Evolutionary conservation across 768 basidiomycete species (phyloP).

Genomic region (Phallus indusiatus): DNA sequence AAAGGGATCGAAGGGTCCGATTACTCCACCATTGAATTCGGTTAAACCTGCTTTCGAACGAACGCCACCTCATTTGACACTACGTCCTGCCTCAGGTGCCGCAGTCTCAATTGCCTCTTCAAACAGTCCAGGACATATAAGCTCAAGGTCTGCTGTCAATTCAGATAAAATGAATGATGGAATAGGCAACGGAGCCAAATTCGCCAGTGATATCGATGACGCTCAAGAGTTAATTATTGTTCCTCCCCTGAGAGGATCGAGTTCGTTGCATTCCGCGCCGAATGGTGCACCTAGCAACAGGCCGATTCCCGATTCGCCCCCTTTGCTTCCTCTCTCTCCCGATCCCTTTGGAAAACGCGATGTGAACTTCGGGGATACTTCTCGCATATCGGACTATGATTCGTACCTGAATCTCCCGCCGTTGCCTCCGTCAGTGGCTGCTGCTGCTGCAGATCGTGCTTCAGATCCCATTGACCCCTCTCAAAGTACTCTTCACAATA

Average conservation of each 20-base stretch:
- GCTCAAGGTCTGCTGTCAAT: not conserved
- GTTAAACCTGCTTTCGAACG: not conserved
- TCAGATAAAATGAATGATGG: not conserved
- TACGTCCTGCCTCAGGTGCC: not conserved
- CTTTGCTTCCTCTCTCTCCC: conserved; percentile 73
- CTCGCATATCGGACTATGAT: conserved; percentile 25
- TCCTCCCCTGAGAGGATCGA: not conserved
- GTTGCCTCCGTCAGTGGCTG: conserved; percentile 16
- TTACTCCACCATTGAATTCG: not conserved
- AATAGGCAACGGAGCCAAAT: not conserved
- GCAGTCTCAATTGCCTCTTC: not conserved
- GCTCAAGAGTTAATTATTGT: not conserved
- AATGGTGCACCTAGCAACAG: conserved; percentile 16
- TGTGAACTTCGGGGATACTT: conserved; percentile 8
- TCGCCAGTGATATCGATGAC: not conserved
- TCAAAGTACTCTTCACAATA: conserved; percentile 11
- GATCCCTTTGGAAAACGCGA: conserved; percentile 55
- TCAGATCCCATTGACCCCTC: conserved; percentile 7
- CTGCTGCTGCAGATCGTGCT: conserved; percentile 9
- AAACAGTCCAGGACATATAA: not conserved
- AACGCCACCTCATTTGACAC: conserved; percentile 2
- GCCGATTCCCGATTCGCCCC: conserved; percentile 30
- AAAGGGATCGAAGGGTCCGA: not conserved
- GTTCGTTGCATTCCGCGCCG: conserved; percentile 18
- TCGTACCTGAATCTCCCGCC: conserved; percentile 34